Conservation (phyloP, 225 moss, liverwort and hornwort species). For the Bryoerythrophyllum caledonicum region DNA sequence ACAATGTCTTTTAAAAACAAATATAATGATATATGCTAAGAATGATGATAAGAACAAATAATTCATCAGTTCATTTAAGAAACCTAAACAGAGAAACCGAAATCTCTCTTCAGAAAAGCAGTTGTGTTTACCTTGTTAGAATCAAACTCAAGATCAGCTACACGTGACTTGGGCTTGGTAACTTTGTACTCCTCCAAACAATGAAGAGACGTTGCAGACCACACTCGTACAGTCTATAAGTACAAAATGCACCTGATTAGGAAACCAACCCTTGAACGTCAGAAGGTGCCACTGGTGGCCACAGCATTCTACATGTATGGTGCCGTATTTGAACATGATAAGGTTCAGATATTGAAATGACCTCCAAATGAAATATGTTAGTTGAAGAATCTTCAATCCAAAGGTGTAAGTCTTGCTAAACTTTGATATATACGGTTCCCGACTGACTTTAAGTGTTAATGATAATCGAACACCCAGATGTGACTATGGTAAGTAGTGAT, state of each 20-base stretch:
- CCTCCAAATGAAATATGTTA: too few species aligned
- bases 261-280: too few species aligned
- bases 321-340: too few species aligned
- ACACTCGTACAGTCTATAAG: conserved; percentile 58
- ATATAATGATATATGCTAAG: background rate
- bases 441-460: too few species aligned
- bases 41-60: background rate
- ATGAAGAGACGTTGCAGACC: conserved; percentile 64
- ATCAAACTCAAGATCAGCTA: conserved; percentile 82
- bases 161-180: conserved; percentile 47
- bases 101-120: background rate
- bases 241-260: conserved; percentile 11
- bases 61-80: background rate
- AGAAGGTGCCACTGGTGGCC: too few species aligned
- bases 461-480: background rate
- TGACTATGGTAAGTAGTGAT: background rate
- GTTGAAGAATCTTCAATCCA: too few species aligned
- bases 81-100: conserved; percentile 1
- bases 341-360: too few species aligned
- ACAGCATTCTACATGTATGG: too few species aligned
- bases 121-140: conserved; percentile 63
- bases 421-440: too few species aligned
- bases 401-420: too few species aligned
- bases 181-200: conserved; percentile 78
- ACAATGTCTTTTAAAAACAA: background rate